Percentiles rank a stretch among this genome's conserved stretches.
These are phyloP conservation scores for Nemania bipapillata DNA, from an alignment of 2,329 filamentous ascomycete genomes.

Conservation along the genomic window DNA sequence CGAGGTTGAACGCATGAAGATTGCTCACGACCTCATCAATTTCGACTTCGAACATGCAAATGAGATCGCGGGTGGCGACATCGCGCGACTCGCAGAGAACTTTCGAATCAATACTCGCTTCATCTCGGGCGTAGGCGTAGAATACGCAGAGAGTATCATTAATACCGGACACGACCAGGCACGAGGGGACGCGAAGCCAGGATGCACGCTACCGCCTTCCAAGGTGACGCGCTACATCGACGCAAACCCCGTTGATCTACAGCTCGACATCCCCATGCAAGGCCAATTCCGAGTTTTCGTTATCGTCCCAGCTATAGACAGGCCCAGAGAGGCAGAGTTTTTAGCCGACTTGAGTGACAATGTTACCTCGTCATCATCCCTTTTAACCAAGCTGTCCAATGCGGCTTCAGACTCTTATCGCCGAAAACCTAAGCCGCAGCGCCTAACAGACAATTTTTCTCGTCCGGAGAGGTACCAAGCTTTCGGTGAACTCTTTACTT, in stretches of 20 bases:
- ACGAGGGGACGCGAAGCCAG: slow-evolving; percentile 62
- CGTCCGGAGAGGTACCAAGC: slow-evolving; percentile 75
- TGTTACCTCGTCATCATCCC: slow-evolving; percentile 2
- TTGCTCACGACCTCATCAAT: slow-evolving; percentile 68
- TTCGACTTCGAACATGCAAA: slow-evolving; percentile 69
- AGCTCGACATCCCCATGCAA: slow-evolving; percentile 80
- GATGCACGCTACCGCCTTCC: slow-evolving; percentile 70
- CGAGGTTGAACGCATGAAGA: slow-evolving; percentile 70
- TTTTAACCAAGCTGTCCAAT: slow-evolving; percentile 61
- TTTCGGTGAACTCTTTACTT: slow-evolving; percentile 75
- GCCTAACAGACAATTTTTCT: slow-evolving; percentile 72
- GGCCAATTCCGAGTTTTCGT: slow-evolving; percentile 82
- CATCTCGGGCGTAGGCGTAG: slow-evolving; percentile 76
- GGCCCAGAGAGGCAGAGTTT: slow-evolving; percentile 52
- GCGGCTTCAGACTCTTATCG: slow-evolving; percentile 71
- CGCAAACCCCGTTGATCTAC: slow-evolving; percentile 79
- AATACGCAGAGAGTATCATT: slow-evolving; percentile 64
- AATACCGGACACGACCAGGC: slow-evolving; percentile 58
- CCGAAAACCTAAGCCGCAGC: slow-evolving; percentile 65
- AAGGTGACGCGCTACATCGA: slow-evolving; percentile 80
- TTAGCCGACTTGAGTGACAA: slow-evolving; percentile 11
- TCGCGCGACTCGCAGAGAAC: slow-evolving; percentile 71
- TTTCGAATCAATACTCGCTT: slow-evolving; percentile 77
- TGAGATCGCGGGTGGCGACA: slow-evolving; percentile 70
- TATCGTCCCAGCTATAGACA: slow-evolving; percentile 71